Evolutionary conservation across 768 basidiomycete genomes (phyloP).

Genomic region (Lentinula raphanica): DNA sequence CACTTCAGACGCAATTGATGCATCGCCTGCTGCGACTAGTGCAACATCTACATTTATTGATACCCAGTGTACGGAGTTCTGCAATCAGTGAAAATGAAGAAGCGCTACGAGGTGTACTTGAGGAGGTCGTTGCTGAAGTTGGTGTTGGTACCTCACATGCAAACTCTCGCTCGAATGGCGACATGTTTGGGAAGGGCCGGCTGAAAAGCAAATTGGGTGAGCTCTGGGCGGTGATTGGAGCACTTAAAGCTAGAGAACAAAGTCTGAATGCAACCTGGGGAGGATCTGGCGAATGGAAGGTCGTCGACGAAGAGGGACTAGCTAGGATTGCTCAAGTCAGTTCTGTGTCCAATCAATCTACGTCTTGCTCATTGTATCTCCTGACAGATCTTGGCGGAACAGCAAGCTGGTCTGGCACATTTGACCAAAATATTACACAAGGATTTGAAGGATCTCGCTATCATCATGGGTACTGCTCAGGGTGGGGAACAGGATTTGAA

Average conservation of each 20-base stretch:
- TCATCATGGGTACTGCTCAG: slow-evolving; percentile 50
- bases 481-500: slow-evolving; percentile 25
- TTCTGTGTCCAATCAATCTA: neutral
- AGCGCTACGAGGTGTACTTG: slow-evolving; percentile 59
- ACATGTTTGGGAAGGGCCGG: slow-evolving; percentile 31
- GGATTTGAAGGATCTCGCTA: slow-evolving; percentile 57
- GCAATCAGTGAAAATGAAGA: slow-evolving; percentile 81
- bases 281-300: slow-evolving; percentile 58
- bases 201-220: slow-evolving; percentile 74
- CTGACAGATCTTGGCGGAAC: slow-evolving; percentile 62
- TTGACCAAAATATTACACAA: slow-evolving; percentile 69
- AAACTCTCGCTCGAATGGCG: slow-evolving; percentile 35
- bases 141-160: slow-evolving; percentile 8
- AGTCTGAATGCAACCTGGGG: slow-evolving; percentile 36
- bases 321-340: slow-evolving; percentile 68
- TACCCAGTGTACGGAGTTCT: slow-evolving; percentile 69
- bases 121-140: slow-evolving; percentile 72
- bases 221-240: slow-evolving; percentile 79
- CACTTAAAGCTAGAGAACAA: slow-evolving; percentile 55
- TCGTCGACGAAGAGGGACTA: slow-evolving; percentile 84
- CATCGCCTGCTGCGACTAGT: slow-evolving; percentile 66
- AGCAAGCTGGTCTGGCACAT: slow-evolving; percentile 77
- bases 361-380: neutral
- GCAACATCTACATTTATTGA: slow-evolving; percentile 74
- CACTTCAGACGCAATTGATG: slow-evolving; percentile 62